Evolutionary conservation across 2,329 filamentous ascomycete species (phyloP).

Genomic region (Penicillium rolfsii): DNA sequence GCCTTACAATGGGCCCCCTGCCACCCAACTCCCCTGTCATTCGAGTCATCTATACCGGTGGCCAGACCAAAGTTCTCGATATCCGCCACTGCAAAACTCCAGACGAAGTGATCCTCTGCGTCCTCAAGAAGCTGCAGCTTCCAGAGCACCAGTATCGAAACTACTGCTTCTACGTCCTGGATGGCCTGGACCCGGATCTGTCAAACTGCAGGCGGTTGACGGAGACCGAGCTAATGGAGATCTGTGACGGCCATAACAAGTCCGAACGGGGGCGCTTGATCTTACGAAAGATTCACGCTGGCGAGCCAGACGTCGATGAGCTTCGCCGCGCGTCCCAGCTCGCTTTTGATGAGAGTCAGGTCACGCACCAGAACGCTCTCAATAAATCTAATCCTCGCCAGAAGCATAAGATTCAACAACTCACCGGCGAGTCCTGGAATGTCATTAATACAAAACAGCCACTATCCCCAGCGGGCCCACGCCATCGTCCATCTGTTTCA

Average conservation of each 20-base stretch:
- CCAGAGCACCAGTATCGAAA: slow-evolving; percentile 91
- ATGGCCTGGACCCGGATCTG: slow-evolving; percentile 81
- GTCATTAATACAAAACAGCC: slow-evolving; percentile 73
- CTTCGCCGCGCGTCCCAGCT: slow-evolving; percentile 85
- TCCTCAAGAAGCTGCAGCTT: slow-evolving; percentile 82
- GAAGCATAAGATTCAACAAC: slow-evolving; percentile 83
- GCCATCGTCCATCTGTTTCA: slow-evolving; percentile 31
- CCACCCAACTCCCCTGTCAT: slow-evolving; percentile 87
- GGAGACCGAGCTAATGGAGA: slow-evolving; percentile 85
- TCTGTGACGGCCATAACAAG: slow-evolving; percentile 83
- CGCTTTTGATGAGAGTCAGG: slow-evolving; percentile 81
- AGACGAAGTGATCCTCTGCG: slow-evolving; percentile 89
- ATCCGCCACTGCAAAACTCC: slow-evolving; percentile 88
- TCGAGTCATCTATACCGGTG: slow-evolving; percentile 87
- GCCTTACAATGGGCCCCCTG: slow-evolving; percentile 80
- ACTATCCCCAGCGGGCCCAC: slow-evolving; percentile 69
- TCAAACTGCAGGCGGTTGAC: slow-evolving; percentile 78
- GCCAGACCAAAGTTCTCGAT: slow-evolving; percentile 90
- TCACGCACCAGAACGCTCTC: slow-evolving; percentile 67
- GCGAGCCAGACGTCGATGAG: slow-evolving; percentile 85
- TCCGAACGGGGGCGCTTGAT: slow-evolving; percentile 90
- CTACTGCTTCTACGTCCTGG: slow-evolving; percentile 94
- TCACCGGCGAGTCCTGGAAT: slow-evolving; percentile 85
- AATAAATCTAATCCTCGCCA: slow-evolving; percentile 70
- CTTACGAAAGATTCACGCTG: slow-evolving; percentile 86